Conservation (phyloP, 2,329 filamentous ascomycete genomes). For the Nemania bipapillata region DNA sequence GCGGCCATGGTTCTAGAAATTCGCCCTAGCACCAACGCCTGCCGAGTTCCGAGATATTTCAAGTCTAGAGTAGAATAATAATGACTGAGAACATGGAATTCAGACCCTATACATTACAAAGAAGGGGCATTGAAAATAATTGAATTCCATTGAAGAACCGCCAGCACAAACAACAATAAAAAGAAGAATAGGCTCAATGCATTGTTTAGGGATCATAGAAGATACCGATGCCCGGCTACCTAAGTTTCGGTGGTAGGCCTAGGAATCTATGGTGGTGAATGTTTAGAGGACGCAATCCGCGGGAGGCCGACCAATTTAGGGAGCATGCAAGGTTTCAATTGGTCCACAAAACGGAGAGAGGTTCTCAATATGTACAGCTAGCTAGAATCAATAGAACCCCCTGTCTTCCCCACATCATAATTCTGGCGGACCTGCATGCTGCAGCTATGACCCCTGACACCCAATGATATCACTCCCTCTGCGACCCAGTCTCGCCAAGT, state of each 20-base stretch:
- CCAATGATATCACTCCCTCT: conserved; percentile 42
- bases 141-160: not conserved
- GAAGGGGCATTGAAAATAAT: too few species aligned
- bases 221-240: too few species aligned
- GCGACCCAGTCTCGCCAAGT: conserved; percentile 21
- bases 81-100: not conserved
- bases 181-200: not conserved
- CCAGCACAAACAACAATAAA: not conserved
- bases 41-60: not conserved
- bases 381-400: conserved; percentile 1
- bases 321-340: conserved; percentile 2
- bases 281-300: conserved; percentile 21
- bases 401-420: conserved; percentile 13
- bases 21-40: not conserved
- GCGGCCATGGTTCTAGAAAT: conserved; percentile 4
- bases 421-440: conserved; percentile 33
- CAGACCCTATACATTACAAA: not conserved
- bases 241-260: too few species aligned
- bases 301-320: conserved; percentile 10
- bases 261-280: not conserved
- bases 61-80: not conserved
- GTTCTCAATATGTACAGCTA: not conserved
- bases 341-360: conserved; percentile 3
- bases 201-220: not conserved
- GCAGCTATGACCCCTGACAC: conserved; percentile 12